Conservation (phyloP, 441 rosid genomes). For the Pelargonium fulgidum region DNA sequence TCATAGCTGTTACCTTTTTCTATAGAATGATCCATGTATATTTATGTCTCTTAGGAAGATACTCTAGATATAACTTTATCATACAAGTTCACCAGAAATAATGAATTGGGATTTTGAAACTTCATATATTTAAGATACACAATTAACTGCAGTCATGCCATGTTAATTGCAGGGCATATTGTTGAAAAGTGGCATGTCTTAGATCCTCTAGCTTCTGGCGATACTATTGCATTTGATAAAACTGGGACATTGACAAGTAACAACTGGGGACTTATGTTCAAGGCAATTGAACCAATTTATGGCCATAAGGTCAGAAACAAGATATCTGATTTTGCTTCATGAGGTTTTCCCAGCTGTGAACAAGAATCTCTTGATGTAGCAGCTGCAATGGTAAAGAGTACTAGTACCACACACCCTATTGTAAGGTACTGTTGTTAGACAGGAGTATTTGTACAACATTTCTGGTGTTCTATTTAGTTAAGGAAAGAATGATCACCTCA, state of each 20-base stretch:
- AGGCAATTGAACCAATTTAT: constrained; percentile 82
- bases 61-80: not conserved
- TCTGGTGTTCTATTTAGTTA: not conserved
- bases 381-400: constrained; percentile 94
- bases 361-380: constrained; percentile 91
- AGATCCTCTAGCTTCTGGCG: constrained; percentile 84
- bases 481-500: not conserved
- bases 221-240: constrained; percentile 82
- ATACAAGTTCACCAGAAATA: not conserved
- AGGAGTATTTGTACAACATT: not conserved
- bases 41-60: constrained; percentile 6
- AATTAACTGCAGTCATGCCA: constrained; percentile 14
- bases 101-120: not conserved
- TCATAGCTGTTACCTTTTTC: not conserved
- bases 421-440: constrained; percentile 46
- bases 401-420: constrained; percentile 91
- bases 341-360: constrained; percentile 79
- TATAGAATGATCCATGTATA: not conserved
- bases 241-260: constrained; percentile 60
- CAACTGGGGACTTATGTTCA: constrained; percentile 89
- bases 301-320: constrained; percentile 43
- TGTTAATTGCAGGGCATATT: constrained; percentile 58
- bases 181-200: constrained; percentile 86
- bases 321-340: constrained; percentile 29
- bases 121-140: not conserved